Evolutionary conservation across 1,284 basidiomycete genomes (phyloP), one percentile per base, ranked within the genome.

Genomic region (Ceratobasidium sp.): DNA sequence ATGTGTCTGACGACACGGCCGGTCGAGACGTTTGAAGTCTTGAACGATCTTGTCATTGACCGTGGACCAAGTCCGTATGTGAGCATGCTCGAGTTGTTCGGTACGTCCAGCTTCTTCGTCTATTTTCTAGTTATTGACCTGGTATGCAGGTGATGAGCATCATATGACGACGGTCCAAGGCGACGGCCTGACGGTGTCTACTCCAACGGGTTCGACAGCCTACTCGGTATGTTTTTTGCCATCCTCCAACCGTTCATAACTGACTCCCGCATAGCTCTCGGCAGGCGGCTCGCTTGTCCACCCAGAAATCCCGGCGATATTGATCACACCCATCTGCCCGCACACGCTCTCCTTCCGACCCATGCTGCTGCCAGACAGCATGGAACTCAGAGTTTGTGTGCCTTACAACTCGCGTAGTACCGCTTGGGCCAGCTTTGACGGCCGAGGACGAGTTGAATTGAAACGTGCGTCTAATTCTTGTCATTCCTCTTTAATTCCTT

Each of bases 81-180:
- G 79, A 96, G 93, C 78, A 84, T 96, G 78, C 84, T 99, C 73
- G 97, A 99, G 81, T 85, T 99, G 16, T 99, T 99, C 78, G 97
- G 97, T 95, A 77, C 77, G 90, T 83, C 14, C 55, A 30, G 32
- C 14, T 39, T 61, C 39, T 50, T 50, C 26, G 32, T 52, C 43
- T 32, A 3, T 57, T 74, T 62, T 58, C 76, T 64, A 72, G 78
- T n/a, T 6, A 53, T 61, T 58, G 36, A 45, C 43, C 3, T 6
- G 6, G 34, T 70, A 32, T 30, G 18, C 74, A 97, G 96, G 95
- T 74, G 97, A 99, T 78, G 97, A 99, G 77, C 94, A 98, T 80
- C 97, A 99, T 83, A 91, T 99, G 87, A 99, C 97, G 0, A 99
- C 97, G 0, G 97, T 98, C 0, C 97, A 99, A 82, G 97, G 97